Evolutionary conservation across 192 early-diverging fungal species (phyloP), one percentile per base, ranked within the genome.

Genomic region (Rhizoclosmatium globosum): DNA sequence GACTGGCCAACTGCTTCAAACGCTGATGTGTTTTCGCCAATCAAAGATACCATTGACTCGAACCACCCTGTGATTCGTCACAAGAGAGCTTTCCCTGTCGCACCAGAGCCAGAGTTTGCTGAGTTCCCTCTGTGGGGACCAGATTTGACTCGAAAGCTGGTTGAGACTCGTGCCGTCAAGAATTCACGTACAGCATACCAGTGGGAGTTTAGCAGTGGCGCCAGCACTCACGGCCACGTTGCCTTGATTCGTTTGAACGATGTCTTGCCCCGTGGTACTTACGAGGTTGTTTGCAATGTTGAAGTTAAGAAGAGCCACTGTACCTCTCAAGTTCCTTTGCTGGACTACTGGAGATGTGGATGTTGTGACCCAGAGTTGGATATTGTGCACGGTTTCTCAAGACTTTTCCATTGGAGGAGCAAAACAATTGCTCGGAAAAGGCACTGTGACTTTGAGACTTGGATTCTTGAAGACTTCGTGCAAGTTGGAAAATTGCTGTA

Each of bases 221-320:
- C 79, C 3, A 74, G 47, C 42, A 53, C 44, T 3, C 79, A 80
- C 53, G 79, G 79, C 4, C 79, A 80, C 56, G 79, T 80, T 75
- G 79, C 58, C 4, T 58, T 80, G 43, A 76, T 80, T 57, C 71
- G 79, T 9, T 47, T 80, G 46, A 75, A 39, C 23, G 72, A 75
- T 47, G 79, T 71, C 6, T 60, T 80, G 13, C 79, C 79, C 15
- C 71, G 79, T 44, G 79, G 79, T 11, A 44, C 70, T 46, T 80
- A 75, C 56, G 79, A 80, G 42, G 79, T 80, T 67, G 62, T 80
- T 21, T 80, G 79, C 46, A 74, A 80, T 31, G 79, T 80, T 50
- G 72, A 80, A 21, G 59, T 80, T 44, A 42, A 21, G 79, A 67
- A 21, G 72, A 80, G 47, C 57, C 78, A 45, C 4, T 17, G 64